Evolutionary conservation across 257 asterid genomes (phyloP), one percentile per base, ranked within the genome.

Genomic region (Echium plantagineum): DNA sequence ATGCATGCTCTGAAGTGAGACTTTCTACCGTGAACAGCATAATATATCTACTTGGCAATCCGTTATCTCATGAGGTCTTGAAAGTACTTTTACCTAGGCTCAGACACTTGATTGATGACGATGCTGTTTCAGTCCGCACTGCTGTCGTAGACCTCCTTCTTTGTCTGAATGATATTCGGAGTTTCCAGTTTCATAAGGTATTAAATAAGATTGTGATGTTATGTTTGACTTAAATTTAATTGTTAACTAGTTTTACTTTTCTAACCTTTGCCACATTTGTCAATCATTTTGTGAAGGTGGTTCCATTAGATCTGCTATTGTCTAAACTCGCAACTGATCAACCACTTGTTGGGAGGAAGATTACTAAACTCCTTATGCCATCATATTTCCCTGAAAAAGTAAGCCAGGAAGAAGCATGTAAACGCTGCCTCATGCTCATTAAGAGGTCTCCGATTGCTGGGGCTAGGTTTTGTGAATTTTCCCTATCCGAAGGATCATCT

Each of bases 61-160:
- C 95, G 71, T 87, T 82, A 66, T 89, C 97, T 75, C 97, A 93
- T 55, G 98, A 93, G 80, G 81, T 93, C 63, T 96, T 93, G 62
- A 93, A 89, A 78, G 97, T 93, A 72, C 87, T 89, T 63, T 78
- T 93, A 69, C 97, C 97, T 31, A 93, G 90, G 80, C 48, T 93
- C 71, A 84, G 96, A 48, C 85, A 74, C 67, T 67, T 88, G 78
- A 84, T 89, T 66, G 60, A 51, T 69, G 98, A 93, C 71, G 63
- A 79, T 60, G 61, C 87, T 68, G 77, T 78, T 52, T 77, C 67
- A 47, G 83, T 93, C 53, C 97, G 98, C 46, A 73, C 82, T 61
- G 85, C 96, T 74, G 54, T 89, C 30, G 63, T 74, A 60, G 98
- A 93, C 76, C 97, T 93, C 58, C 95, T 93, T 54, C 90, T 89